A percentile compares a stretch with the other conserved stretches of the same genome.
phyloP scores from a whole-genome alignment of 2,329 filamentous ascomycete species.

The Colletotrichum horii region DNA sequence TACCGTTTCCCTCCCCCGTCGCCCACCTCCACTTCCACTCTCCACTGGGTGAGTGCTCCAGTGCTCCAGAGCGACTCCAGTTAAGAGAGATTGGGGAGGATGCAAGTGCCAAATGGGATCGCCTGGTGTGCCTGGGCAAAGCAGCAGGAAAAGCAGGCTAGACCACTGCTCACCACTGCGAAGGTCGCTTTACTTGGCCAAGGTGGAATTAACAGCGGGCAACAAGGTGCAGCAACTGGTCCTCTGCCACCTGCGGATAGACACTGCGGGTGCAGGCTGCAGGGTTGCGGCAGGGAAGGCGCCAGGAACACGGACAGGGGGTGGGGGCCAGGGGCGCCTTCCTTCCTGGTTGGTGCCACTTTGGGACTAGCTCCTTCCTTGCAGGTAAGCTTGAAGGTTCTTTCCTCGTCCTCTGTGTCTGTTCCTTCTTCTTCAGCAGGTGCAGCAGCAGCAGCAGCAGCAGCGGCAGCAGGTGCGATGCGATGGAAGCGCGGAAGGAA shows the following conservation, averaged over 20 bases:
- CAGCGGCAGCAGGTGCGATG: background rate
- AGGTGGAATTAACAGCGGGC: constrained; percentile 1
- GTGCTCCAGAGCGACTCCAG: background rate
- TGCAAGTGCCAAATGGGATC: constrained; percentile 7
- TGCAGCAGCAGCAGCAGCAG: background rate
- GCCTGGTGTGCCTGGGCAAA: background rate
- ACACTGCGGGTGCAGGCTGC: background rate
- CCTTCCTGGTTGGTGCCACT: background rate
- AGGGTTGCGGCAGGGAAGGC: background rate
- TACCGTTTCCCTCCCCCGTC: background rate
- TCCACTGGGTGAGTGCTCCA: too few relatives aligned
- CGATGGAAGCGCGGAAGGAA: background rate
- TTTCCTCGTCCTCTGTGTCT: background rate
- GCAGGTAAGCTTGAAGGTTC: background rate
- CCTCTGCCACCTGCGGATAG: background rate
- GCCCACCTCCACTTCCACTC: background rate
- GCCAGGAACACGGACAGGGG: background rate
- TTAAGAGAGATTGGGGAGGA: background rate
- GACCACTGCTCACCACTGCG: too few relatives aligned
- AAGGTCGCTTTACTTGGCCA: too few relatives aligned
- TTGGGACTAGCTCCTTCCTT: background rate
- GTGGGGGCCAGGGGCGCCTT: background rate
- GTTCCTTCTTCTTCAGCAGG: background rate
- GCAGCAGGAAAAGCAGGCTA: background rate
- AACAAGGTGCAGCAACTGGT: background rate